These are phyloP conservation scores for Ascobolus immersus DNA, from an alignment of 495 filamentous ascomycete species.

Conservation along the genomic window DNA sequence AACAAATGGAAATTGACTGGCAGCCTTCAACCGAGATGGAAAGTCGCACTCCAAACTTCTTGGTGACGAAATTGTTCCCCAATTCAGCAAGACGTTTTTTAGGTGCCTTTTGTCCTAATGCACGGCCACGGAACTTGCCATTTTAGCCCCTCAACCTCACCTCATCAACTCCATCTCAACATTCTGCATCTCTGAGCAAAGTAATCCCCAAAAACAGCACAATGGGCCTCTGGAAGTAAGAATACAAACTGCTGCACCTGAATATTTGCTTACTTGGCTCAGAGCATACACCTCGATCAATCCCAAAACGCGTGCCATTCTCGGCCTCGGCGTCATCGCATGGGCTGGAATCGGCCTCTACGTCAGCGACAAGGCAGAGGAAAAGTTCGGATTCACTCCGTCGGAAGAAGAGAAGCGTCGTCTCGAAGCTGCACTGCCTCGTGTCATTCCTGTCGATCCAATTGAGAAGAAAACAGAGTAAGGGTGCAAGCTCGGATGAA, in stretches of 20 bases:
- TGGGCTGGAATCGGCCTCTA: slow-evolving; percentile 36
- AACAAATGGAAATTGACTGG: no score
- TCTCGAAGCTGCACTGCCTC: slow-evolving; percentile 25
- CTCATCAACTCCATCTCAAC: not conserved
- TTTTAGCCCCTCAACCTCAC: no score
- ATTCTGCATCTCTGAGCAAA: not conserved
- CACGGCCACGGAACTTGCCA: no score
- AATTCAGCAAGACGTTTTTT: no score
- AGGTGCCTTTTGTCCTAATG: no score
- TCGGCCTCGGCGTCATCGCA: slow-evolving; percentile 39
- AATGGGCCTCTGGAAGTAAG: no score
- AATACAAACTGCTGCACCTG: no score
- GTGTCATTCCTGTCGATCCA: slow-evolving; percentile 24
- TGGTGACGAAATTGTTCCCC: no score
- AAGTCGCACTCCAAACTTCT: no score
- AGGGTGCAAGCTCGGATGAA: no score
- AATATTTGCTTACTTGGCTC: no score
- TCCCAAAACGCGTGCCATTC: slow-evolving; percentile 33
- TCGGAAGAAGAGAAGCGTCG: slow-evolving; percentile 33
- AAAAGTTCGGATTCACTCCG: slow-evolving; percentile 34
- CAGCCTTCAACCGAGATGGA: no score
- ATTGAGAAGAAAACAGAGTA: slow-evolving; percentile 2
- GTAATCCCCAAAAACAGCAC: not conserved
- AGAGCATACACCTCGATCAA: slow-evolving; percentile 35
- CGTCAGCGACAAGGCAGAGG: slow-evolving; percentile 33